These are phyloP conservation scores for Plasmodium yoelii DNA, from an alignment of 169 alveolate species.

Conservation along the genomic window DNA sequence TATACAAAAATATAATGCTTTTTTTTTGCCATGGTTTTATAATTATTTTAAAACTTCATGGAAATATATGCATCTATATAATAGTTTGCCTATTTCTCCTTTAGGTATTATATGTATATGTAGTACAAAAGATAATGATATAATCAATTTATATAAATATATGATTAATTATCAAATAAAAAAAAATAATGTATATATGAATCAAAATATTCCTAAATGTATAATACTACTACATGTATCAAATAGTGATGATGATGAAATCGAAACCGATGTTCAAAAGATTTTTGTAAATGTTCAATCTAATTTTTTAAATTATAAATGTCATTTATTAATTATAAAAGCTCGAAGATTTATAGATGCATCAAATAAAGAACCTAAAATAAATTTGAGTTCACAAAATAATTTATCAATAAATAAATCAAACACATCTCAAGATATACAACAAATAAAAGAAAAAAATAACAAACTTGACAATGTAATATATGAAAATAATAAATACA, in stretches of 20 bases:
- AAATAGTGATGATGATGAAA: conserved; percentile 45
- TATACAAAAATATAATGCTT: conserved; percentile 60
- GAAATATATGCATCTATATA: conserved; percentile 35
- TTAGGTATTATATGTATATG: conserved; percentile 45
- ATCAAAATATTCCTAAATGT: conserved; percentile 34
- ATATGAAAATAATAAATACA: not conserved
- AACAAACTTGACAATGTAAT: not conserved
- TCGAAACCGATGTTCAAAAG: conserved; percentile 67
- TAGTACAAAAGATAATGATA: conserved; percentile 41
- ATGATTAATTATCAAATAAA: conserved; percentile 31
- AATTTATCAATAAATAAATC: too few relatives aligned
- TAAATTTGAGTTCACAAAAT: not conserved
- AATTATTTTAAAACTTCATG: conserved; percentile 54
- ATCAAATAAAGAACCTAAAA: not conserved
- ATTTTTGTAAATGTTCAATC: conserved; percentile 57
- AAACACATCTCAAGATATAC: too few relatives aligned
- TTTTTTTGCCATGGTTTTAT: conserved; percentile 60
- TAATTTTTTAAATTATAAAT: conserved; percentile 39
- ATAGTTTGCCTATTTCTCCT: conserved; percentile 28
- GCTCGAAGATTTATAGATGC: conserved; percentile 38
- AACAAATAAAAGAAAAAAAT: too few relatives aligned
- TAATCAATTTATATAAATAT: conserved; percentile 30
- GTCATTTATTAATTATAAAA: conserved; percentile 58
- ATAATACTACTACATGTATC: conserved; percentile 52
- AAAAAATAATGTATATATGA: conserved; percentile 5